These are phyloP conservation scores for Casuarina equisetifolia DNA, from an alignment of 306 rosid species.

Conservation along the genomic window DNA sequence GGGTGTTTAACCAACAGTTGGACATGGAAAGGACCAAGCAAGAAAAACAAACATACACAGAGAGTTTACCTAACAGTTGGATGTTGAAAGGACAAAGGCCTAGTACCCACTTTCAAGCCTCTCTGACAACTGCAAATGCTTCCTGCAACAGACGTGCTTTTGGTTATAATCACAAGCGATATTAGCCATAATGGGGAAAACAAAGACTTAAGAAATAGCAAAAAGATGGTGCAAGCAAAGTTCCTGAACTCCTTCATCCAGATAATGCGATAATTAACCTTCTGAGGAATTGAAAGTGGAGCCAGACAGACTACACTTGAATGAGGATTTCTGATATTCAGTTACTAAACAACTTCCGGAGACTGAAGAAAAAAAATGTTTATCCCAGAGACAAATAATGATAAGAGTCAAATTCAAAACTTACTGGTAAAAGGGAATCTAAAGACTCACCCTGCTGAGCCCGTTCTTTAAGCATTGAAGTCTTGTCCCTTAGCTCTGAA, in stretches of 20 bases:
- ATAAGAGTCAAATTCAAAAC: background rate
- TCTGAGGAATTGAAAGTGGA: background rate
- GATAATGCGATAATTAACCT: background rate
- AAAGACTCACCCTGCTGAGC: slow-evolving; percentile 70
- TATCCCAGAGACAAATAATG: background rate
- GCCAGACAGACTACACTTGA: background rate
- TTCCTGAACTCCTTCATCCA: background rate
- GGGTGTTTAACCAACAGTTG: background rate
- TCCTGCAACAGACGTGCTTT: slow-evolving; percentile 48
- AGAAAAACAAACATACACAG: background rate
- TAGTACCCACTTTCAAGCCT: slow-evolving; percentile 85
- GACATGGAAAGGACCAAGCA: background rate
- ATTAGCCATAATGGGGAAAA: background rate
- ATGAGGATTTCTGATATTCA: background rate
- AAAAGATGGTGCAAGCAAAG: background rate
- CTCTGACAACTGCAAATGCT: slow-evolving; percentile 93
- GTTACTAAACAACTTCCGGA: background rate
- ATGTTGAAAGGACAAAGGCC: slow-evolving; percentile 98
- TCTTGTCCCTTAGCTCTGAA: slow-evolving; percentile 73
- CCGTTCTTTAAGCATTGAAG: slow-evolving; percentile 55
- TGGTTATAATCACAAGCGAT: slow-evolving; percentile 15
- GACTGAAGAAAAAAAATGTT: background rate
- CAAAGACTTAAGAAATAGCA: background rate
- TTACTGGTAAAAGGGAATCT: slow-evolving; percentile 86
- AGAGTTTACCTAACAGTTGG: slow-evolving; percentile 67